Evolutionary conservation across 495 filamentous ascomycete species (phyloP), one percentile per base, ranked within the genome.

Genomic region (Hypoxylon intermedium): DNA sequence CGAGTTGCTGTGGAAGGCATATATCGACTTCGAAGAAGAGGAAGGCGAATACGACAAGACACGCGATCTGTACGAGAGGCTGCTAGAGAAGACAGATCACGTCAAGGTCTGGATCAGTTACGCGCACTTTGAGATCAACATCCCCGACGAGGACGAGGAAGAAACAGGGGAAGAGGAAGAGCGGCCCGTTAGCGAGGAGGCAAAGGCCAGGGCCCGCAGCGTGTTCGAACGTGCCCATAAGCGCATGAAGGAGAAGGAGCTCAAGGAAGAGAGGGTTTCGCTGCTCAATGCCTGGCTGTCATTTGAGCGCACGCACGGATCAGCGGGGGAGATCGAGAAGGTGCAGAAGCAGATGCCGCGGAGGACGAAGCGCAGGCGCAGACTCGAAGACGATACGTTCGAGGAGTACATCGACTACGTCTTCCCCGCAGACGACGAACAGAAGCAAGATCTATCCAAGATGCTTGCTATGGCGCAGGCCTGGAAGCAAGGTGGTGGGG

Each of bases 51-150:
- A 91, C 74, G 92, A 90, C 24, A 80, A 85, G 26, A 87, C 91
- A 1, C 81, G 94, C 40, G 71, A 77, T n/a, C 77, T 98, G 45
- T 98, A 98, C 76, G 94, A 98, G 77, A 85, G 94, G 19, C 79
- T 98, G 18, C 81, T 98, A 30, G 77, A 90, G 70, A 96, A 93
- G 85, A 96, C 95, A 13, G 89, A 91, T 70, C 95, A 98, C 68
- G 91, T 97, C 79, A 97, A 97, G 82, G 94, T 98, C 47, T 98
- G 94, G 94, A 96, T 92, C 77, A 89, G 86, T 70, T 98, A 93
- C 75, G 95, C 94, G 11, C 90, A 92, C 67, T 98, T 98, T 72
- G 94, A 98, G 74, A 90, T 97, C 78, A 93, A 93, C 65, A 83
- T 93, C 0, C 85, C 85, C 33, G 90, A 88, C 24, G 79, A 80